Conservation (phyloP, 1,284 basidiomycete species). For the Apiotrichum domesticum region DNA sequence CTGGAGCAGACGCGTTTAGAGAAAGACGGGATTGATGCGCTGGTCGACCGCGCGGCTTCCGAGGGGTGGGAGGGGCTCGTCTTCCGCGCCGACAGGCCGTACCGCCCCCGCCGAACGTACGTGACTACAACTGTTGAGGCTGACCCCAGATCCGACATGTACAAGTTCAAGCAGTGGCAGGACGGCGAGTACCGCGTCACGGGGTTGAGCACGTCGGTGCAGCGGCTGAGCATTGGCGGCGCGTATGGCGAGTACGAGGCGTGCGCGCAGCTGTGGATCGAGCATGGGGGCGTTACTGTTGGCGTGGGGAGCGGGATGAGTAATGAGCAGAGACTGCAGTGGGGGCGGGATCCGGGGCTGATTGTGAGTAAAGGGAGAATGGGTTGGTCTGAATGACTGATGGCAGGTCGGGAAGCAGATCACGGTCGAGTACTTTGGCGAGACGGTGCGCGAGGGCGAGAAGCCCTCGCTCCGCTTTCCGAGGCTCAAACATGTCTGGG, state of each 20-base stretch:
- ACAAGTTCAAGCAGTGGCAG: constrained; percentile 44
- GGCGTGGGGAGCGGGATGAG: constrained; percentile 42
- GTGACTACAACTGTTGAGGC: neutral
- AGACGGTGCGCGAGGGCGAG: constrained; percentile 26
- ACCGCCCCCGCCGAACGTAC: constrained; percentile 38
- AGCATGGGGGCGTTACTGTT: constrained; percentile 37
- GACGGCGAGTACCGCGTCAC: constrained; percentile 41
- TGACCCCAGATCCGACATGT: constrained; percentile 29
- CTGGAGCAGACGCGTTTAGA: constrained; percentile 24
- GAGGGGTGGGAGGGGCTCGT: constrained; percentile 46
- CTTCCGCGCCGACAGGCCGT: constrained; percentile 34
- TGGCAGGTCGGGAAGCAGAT: constrained; percentile 37
- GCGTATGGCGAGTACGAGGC: constrained; percentile 33
- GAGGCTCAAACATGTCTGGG: constrained; percentile 40
- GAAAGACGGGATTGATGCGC: constrained; percentile 24
- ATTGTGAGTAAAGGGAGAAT: constrained; percentile 25
- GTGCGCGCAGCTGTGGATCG: constrained; percentile 33
- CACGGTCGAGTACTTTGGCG: constrained; percentile 44
- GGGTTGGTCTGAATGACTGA: neutral
- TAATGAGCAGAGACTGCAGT: constrained; percentile 35
- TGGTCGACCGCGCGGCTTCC: constrained; percentile 30
- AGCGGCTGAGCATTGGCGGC: constrained; percentile 35
- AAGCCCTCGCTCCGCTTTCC: constrained; percentile 39
- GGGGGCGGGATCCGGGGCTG: constrained; percentile 27
- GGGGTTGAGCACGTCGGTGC: constrained; percentile 22